Conservation (phyloP, 306 rosid species). For the Begonia peltatifolia region DNA sequence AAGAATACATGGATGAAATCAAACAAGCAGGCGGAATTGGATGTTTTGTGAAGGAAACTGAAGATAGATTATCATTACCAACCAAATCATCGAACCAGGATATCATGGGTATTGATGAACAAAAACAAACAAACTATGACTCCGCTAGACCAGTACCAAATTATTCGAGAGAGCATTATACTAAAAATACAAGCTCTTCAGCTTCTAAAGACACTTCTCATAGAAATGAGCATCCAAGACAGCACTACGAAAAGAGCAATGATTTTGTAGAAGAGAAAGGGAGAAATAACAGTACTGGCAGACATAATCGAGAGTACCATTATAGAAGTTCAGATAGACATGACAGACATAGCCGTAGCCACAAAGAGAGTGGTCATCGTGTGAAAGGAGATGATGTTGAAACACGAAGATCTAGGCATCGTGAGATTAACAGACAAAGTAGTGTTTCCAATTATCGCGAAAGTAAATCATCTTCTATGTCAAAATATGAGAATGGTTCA, state of each 20-base stretch:
- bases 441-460: slow-evolving; percentile 12
- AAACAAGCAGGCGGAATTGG: slow-evolving; percentile 57
- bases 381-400: slow-evolving; percentile 23
- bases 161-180: slow-evolving; percentile 23
- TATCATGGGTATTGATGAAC: slow-evolving; percentile 17
- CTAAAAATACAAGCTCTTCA: slow-evolving; percentile 13
- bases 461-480: slow-evolving; percentile 18
- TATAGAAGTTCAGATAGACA: slow-evolving; percentile 44
- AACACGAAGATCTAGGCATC: slow-evolving; percentile 11
- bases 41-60: slow-evolving; percentile 36
- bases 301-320: slow-evolving; percentile 17
- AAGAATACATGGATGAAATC: slow-evolving; percentile 77
- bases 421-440: slow-evolving; percentile 11
- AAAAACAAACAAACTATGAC: slow-evolving; percentile 17
- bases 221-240: slow-evolving; percentile 24
- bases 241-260: slow-evolving; percentile 15
- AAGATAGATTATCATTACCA: slow-evolving; percentile 20
- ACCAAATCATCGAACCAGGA: slow-evolving; percentile 20
- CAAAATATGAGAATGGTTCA: slow-evolving; percentile 8
- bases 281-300: slow-evolving; percentile 12
- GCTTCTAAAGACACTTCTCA: not conserved
- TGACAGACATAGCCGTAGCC: slow-evolving; percentile 23
- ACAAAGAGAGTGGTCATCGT: slow-evolving; percentile 17
- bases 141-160: slow-evolving; percentile 18
- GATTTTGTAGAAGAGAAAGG: slow-evolving; percentile 24